Percentiles rank a stretch among this genome's conserved stretches.
Conservation (phyloP, 345 rosid genomes). For the Isatis tinctoria region DNA sequence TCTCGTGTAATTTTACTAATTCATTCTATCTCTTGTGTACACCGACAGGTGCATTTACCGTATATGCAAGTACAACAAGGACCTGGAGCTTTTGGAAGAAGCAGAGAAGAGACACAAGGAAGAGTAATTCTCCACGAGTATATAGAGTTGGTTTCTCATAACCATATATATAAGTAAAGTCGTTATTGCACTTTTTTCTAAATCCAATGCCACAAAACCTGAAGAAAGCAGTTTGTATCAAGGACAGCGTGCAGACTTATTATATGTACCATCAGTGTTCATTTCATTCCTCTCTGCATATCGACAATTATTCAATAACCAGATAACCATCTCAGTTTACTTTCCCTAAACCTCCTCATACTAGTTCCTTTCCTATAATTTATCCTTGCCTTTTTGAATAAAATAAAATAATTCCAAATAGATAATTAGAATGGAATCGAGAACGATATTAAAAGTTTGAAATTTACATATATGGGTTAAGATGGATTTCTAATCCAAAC, state of each 20-base stretch:
- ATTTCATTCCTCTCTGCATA: not conserved
- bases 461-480: too few relatives aligned
- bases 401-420: too few relatives aligned
- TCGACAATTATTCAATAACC: not conserved
- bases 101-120: constrained; percentile 71
- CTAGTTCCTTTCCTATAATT: too few relatives aligned
- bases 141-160: not conserved
- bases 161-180: constrained; percentile 19
- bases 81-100: constrained; percentile 66
- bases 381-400: too few relatives aligned
- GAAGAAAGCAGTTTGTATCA: not conserved
- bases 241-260: not conserved
- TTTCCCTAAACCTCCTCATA: not conserved
- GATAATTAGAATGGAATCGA: too few relatives aligned
- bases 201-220: not conserved
- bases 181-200: not conserved
- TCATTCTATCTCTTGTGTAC: not conserved
- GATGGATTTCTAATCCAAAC: too few relatives aligned
- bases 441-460: too few relatives aligned
- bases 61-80: constrained; percentile 67
- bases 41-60: constrained; percentile 72
- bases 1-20: not conserved
- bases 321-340: not conserved
- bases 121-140: constrained; percentile 32
- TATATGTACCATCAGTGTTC: not conserved